Conservation (phyloP, 2,329 filamentous ascomycete genomes). For the Akanthomyces muscarius region DNA sequence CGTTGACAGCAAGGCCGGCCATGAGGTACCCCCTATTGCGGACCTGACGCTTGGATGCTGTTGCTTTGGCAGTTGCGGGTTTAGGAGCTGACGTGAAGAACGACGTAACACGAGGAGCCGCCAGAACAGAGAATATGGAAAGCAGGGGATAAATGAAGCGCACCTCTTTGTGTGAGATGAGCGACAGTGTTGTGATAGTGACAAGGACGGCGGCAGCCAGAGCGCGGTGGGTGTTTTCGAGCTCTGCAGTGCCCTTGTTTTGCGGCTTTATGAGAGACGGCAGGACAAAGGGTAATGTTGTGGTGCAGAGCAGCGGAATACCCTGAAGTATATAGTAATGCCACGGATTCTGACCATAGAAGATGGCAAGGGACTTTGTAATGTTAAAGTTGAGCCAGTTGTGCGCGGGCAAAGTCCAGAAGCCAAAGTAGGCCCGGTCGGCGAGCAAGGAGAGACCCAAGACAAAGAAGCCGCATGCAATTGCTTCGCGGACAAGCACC, state of each 20-base stretch:
- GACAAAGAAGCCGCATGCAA: constrained; percentile 59
- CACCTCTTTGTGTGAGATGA: constrained; percentile 93
- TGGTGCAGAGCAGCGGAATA: constrained; percentile 80
- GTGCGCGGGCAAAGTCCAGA: constrained; percentile 84
- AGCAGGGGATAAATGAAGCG: constrained; percentile 94
- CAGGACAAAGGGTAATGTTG: constrained; percentile 72
- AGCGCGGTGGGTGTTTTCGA: constrained; percentile 25
- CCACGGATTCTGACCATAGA: constrained; percentile 86
- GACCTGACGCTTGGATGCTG: constrained; percentile 31
- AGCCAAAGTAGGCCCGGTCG: constrained; percentile 76
- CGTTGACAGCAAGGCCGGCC: constrained; percentile 59
- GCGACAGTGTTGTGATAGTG: constrained; percentile 62
- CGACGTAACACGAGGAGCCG: constrained; percentile 60
- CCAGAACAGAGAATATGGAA: constrained; percentile 77
- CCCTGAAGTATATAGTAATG: constrained; percentile 94
- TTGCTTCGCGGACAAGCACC: constrained; percentile 57
- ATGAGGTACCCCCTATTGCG: constrained; percentile 55
- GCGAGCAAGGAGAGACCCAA: constrained; percentile 61
- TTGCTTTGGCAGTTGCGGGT: constrained; percentile 25
- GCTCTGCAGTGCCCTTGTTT: constrained; percentile 32
- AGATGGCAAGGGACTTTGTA: constrained; percentile 78
- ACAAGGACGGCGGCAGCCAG: constrained; percentile 56
- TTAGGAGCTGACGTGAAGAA: constrained; percentile 54
- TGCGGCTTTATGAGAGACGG: constrained; percentile 56
- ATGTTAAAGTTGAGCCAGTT: constrained; percentile 91